Conservation (phyloP, 139 green algal species). For the Micromonas pusilla region DNA sequence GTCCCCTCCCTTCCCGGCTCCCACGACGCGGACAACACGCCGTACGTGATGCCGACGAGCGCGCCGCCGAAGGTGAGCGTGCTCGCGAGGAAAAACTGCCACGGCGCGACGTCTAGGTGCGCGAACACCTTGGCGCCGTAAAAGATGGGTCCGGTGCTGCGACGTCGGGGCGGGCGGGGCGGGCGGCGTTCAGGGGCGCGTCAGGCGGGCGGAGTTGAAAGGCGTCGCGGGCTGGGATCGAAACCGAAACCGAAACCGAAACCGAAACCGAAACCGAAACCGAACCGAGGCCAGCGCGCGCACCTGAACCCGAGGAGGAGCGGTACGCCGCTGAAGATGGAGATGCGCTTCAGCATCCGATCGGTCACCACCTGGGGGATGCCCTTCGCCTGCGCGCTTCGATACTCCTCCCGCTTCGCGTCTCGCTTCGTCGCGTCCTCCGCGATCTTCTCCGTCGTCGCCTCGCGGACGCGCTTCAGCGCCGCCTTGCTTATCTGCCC, state of each 20-base stretch:
- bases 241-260: no score
- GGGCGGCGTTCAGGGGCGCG: no score
- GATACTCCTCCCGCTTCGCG: not conserved
- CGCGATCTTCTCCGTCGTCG: not conserved
- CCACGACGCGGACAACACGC: slow-evolving; percentile 60
- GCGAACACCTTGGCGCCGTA: slow-evolving; percentile 55
- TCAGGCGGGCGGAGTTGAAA: no score
- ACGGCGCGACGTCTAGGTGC: slow-evolving; percentile 48
- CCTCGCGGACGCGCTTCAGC: not conserved
- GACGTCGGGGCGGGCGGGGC: no score
- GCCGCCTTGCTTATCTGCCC: not conserved
- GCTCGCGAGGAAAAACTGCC: slow-evolving; percentile 52
- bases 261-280: no score
- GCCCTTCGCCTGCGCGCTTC: not conserved
- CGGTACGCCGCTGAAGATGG: slow-evolving; percentile 54
- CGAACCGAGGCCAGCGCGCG: no score
- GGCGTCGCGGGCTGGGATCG: no score
- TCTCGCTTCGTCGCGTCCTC: not conserved
- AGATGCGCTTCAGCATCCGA: slow-evolving; percentile 63
- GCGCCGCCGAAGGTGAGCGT: slow-evolving; percentile 63
- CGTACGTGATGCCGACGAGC: slow-evolving; percentile 66
- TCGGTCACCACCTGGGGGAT: slow-evolving; percentile 35
- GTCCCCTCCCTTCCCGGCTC: slow-evolving; percentile 55
- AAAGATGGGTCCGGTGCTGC: slow-evolving; percentile 19
- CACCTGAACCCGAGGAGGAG: slow-evolving; percentile 30